Conservation (phyloP, 805 yeast genomes). For the Ogataea nakhonphanomensis region DNA sequence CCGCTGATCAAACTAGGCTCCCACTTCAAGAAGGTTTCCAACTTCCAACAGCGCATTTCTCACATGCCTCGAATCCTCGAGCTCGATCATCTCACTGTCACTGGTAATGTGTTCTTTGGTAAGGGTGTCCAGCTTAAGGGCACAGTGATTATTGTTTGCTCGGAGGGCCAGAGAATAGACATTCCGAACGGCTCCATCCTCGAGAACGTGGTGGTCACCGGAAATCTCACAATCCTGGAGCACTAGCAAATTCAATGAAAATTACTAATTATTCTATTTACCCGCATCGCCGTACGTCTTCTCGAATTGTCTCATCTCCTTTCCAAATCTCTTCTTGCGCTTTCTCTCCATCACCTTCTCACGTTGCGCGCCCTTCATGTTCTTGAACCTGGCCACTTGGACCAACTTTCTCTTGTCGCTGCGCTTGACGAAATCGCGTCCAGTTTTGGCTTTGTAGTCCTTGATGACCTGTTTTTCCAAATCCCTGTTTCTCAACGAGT, state of each 20-base stretch:
- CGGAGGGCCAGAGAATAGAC: constrained; percentile 94
- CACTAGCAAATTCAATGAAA: constrained; percentile 44
- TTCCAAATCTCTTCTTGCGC: constrained; percentile 80
- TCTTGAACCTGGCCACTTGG: constrained; percentile 74
- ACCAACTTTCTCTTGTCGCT: constrained; percentile 70
- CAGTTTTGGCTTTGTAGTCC: constrained; percentile 54
- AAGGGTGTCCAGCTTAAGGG: constrained; percentile 90
- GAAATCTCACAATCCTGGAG: constrained; percentile 90
- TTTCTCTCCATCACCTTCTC: constrained; percentile 83
- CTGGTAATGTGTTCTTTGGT: constrained; percentile 93
- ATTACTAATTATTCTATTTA: constrained; percentile 1
- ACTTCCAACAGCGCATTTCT: constrained; percentile 84
- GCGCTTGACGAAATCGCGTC: constrained; percentile 58
- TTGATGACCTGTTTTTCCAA: constrained; percentile 63
- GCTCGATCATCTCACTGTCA: constrained; percentile 94
- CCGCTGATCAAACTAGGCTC: constrained; percentile 96
- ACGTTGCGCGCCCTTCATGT: constrained; percentile 66
- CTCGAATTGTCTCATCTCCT: constrained; percentile 58
- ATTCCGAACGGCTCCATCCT: constrained; percentile 94
- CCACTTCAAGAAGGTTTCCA: constrained; percentile 92
- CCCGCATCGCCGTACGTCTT: constrained; percentile 15
- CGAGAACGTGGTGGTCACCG: constrained; percentile 96
- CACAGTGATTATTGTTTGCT: constrained; percentile 95
- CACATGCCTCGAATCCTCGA: constrained; percentile 96
- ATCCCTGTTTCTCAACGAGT: constrained; percentile 69